phyloP scores from a whole-genome alignment of 2,329 filamentous ascomycete genomes.

The Stagonosporopsis vannaccii region DNA sequence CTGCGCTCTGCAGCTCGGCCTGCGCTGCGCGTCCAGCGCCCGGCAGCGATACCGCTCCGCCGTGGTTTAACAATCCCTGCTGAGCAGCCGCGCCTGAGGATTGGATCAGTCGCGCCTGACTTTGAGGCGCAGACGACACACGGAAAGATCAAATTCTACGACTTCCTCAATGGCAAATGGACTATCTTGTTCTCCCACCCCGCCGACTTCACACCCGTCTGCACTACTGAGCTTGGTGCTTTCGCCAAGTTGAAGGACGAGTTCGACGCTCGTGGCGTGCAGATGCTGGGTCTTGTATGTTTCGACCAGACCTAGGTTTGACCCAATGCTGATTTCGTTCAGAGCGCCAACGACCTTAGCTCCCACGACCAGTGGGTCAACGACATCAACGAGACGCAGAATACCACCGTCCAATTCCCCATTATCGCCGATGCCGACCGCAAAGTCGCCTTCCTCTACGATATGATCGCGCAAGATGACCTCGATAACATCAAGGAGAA shows the following conservation, averaged over 20 bases:
- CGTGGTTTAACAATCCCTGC: slow-evolving; percentile 48
- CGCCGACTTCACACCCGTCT: slow-evolving; percentile 90
- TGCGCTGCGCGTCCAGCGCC: slow-evolving; percentile 34
- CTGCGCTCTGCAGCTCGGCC: slow-evolving; percentile 39
- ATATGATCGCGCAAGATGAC: slow-evolving; percentile 61
- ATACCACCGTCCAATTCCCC: slow-evolving; percentile 56
- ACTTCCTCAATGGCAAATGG: slow-evolving; percentile 82
- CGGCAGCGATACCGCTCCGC: slow-evolving; percentile 44
- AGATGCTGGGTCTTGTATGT: slow-evolving; percentile 81
- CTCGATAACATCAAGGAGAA: slow-evolving; percentile 63
- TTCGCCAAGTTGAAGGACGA: slow-evolving; percentile 89
- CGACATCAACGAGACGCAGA: slow-evolving; percentile 65
- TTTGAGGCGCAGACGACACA: slow-evolving; percentile 83
- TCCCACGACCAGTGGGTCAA: slow-evolving; percentile 90
- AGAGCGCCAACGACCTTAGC: slow-evolving; percentile 80
- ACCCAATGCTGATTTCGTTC: neutral
- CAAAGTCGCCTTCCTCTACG: slow-evolving; percentile 58
- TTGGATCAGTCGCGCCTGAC: slow-evolving; percentile 69
- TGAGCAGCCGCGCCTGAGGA: slow-evolving; percentile 52
- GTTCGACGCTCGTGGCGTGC: slow-evolving; percentile 85
- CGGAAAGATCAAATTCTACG: slow-evolving; percentile 69
- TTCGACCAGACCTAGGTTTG: neutral
- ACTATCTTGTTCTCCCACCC: slow-evolving; percentile 85
- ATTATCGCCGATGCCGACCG: slow-evolving; percentile 60
- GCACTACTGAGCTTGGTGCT: slow-evolving; percentile 93